phyloP scores from a whole-genome alignment of 2,329 filamentous ascomycete species.

The Claviceps arundinis region DNA sequence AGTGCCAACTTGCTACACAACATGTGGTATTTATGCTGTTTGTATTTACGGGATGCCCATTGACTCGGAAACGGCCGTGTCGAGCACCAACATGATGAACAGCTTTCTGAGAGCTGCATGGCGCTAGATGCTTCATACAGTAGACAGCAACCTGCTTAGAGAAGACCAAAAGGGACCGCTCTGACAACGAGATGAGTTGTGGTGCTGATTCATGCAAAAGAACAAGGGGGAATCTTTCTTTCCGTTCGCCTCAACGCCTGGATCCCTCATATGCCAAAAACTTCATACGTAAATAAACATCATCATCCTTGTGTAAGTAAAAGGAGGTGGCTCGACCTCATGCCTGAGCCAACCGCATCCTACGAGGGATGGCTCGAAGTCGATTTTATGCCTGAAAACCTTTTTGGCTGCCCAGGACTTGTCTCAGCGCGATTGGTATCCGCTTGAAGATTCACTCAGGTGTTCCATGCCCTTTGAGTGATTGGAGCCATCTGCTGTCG shows the following conservation, averaged over 20 bases:
- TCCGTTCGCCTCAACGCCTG: slow-evolving; percentile 11
- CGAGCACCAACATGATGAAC: no score
- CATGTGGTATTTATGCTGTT: no score
- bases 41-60: no score
- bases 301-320: neutral
- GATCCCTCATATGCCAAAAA: slow-evolving; percentile 8
- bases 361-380: neutral
- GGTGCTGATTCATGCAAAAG: slow-evolving; percentile 1
- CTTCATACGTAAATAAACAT: slow-evolving; percentile 1
- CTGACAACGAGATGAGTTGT: neutral
- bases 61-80: no score
- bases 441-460: slow-evolving; percentile 12
- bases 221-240: slow-evolving; percentile 14
- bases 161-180: neutral
- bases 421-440: slow-evolving; percentile 7
- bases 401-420: neutral
- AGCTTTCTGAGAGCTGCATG: no score
- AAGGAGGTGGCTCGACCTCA: no score
- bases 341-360: neutral
- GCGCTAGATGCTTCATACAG: no score
- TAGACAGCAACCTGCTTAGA: no score
- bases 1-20: no score
- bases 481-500: slow-evolving; percentile 13
- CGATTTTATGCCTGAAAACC: neutral
- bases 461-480: slow-evolving; percentile 9